These are phyloP conservation scores for Mycena metata DNA, from an alignment of 768 basidiomycete species.

Conservation along the genomic window DNA sequence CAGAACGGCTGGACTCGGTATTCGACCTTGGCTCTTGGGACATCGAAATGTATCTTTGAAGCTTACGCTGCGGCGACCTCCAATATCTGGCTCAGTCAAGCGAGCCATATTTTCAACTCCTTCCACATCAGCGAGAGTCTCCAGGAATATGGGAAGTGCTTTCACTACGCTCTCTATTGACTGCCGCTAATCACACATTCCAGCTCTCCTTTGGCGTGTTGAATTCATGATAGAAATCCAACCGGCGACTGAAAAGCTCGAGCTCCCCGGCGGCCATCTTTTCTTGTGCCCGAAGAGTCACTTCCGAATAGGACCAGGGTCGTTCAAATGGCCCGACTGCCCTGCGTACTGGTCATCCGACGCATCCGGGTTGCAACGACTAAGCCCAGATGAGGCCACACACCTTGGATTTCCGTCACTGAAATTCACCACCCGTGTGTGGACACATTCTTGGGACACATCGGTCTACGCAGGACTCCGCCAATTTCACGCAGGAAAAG, in stretches of 20 bases:
- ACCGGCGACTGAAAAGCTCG: not conserved
- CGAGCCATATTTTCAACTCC: constrained; percentile 7
- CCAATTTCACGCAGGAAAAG: not conserved
- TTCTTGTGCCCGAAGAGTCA: not conserved
- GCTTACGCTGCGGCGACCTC: too few species aligned
- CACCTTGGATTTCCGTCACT: not conserved
- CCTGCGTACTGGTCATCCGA: constrained; percentile 10
- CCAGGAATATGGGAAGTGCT: constrained; percentile 5
- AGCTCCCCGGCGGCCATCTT: not conserved
- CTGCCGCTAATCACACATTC: not conserved
- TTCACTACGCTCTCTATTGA: too few species aligned
- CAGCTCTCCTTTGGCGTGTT: not conserved
- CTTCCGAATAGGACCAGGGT: not conserved
- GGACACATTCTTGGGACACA: not conserved
- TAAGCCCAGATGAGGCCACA: constrained; percentile 1
- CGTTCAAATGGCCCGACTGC: not conserved
- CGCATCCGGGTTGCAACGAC: not conserved
- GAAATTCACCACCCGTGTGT: not conserved
- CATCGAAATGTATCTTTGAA: too few species aligned
- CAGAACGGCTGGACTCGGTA: too few species aligned
- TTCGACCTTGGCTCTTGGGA: too few species aligned
- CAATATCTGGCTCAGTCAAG: constrained; percentile 20
- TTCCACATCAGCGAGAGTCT: not conserved
- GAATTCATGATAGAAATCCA: not conserved
- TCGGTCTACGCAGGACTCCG: not conserved